Conservation (phyloP, 1,284 basidiomycete genomes). For the Fomitopsis palustris region DNA sequence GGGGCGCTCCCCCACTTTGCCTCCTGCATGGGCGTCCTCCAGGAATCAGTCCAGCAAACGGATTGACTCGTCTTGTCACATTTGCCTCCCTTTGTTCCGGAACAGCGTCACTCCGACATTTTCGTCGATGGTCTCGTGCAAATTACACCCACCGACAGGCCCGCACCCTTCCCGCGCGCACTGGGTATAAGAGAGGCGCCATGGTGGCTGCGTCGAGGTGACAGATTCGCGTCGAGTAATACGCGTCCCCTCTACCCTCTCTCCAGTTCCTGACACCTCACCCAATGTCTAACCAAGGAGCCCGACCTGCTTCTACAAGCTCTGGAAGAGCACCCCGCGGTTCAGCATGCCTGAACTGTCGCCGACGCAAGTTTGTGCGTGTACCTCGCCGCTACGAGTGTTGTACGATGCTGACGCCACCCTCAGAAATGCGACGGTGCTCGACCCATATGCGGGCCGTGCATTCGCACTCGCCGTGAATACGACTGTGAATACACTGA, state of each 20-base stretch:
- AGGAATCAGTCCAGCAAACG: not conserved
- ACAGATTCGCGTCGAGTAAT: not conserved
- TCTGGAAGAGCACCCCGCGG: conserved; percentile 26
- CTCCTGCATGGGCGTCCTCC: not conserved
- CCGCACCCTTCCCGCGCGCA: not conserved
- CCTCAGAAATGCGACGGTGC: conserved; percentile 28
- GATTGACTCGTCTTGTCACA: not conserved
- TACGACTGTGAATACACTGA: conserved; percentile 31
- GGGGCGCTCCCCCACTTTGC: not conserved
- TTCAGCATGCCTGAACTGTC: conserved; percentile 30
- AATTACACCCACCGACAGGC: not conserved
- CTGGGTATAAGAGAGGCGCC: not conserved
- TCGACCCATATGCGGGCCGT: conserved; percentile 28
- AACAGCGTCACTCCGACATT: not conserved
- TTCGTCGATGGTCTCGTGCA: not conserved
- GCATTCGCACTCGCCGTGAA: conserved; percentile 28
- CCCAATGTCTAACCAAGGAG: not conserved
- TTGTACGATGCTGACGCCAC: not conserved
- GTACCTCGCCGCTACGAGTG: not conserved
- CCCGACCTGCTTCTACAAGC: not conserved
- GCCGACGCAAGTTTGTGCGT: conserved; percentile 29
- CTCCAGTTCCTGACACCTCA: not conserved
- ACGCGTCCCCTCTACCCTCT: not conserved
- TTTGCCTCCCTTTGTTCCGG: not conserved
- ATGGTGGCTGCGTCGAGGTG: not conserved